These are phyloP conservation scores for Barnettozyma salicaria DNA, from an alignment of 805 yeast species.

Conservation along the genomic window DNA sequence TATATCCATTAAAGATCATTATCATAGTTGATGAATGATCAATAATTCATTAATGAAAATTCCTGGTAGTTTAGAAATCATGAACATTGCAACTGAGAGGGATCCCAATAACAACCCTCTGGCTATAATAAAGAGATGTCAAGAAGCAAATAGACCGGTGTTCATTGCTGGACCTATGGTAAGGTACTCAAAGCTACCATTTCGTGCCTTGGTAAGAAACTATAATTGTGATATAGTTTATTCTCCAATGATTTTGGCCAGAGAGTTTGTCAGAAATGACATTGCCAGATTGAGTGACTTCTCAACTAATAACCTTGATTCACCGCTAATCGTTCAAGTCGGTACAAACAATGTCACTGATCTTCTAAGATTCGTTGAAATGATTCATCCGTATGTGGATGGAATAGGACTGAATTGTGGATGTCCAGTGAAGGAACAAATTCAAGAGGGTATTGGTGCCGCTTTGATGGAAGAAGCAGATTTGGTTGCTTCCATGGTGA, in stretches of 20 bases:
- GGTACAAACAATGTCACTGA: slow-evolving; percentile 86
- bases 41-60: neutral
- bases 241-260: slow-evolving; percentile 93
- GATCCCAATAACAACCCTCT: slow-evolving; percentile 47
- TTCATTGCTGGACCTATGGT: slow-evolving; percentile 94
- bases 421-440: slow-evolving; percentile 93
- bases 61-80: neutral
- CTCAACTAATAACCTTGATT: slow-evolving; percentile 65
- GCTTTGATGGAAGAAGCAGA: slow-evolving; percentile 85
- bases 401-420: slow-evolving; percentile 96
- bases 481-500: slow-evolving; percentile 75
- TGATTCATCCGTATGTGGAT: slow-evolving; percentile 88
- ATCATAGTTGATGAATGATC: neutral
- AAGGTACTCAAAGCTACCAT: slow-evolving; percentile 88
- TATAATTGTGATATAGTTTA: slow-evolving; percentile 79
- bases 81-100: slow-evolving; percentile 21
- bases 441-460: slow-evolving; percentile 94
- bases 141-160: slow-evolving; percentile 46
- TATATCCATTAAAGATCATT: too few relatives aligned
- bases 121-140: slow-evolving; percentile 42
- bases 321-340: slow-evolving; percentile 78
- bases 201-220: slow-evolving; percentile 71
- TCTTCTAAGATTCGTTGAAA: slow-evolving; percentile 71
- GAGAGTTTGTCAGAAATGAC: slow-evolving; percentile 85
- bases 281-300: slow-evolving; percentile 82